Evolutionary conservation across 2,329 filamentous ascomycete genomes (phyloP).

Genomic region (Neonectria magnoliae): DNA sequence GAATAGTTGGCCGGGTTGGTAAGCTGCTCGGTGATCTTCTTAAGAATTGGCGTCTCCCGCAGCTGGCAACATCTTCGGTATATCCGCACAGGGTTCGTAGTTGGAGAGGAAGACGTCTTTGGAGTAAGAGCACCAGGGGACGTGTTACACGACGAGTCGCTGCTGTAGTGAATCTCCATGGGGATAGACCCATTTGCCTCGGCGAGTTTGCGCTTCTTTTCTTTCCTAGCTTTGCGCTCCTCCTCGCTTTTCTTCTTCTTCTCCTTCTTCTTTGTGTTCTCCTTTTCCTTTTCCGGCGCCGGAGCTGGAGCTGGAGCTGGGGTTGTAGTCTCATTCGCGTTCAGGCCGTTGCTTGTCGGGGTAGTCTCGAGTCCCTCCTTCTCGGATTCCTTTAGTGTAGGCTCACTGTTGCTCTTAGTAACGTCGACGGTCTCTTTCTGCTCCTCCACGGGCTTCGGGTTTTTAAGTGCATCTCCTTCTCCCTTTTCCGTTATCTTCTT

Average conservation of each 20-base stretch:
- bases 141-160: constrained; percentile 61
- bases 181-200: constrained; percentile 89
- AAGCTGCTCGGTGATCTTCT: constrained; percentile 91
- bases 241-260: constrained; percentile 97
- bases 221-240: constrained; percentile 90
- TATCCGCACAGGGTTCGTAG: constrained; percentile 90
- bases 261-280: constrained; percentile 79
- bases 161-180: constrained; percentile 79
- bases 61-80: constrained; percentile 95
- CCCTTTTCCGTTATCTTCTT: constrained; percentile 73
- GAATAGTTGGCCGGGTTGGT: constrained; percentile 74
- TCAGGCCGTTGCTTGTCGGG: constrained; percentile 41
- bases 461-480: constrained; percentile 79
- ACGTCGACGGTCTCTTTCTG: constrained; percentile 50
- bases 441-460: constrained; percentile 68
- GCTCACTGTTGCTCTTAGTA: constrained; percentile 55
- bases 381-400: constrained; percentile 52
- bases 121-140: constrained; percentile 31
- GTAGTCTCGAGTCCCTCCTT: constrained; percentile 46
- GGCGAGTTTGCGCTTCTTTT: constrained; percentile 84
- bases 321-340: constrained; percentile 34
- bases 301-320: background rate
- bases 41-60: constrained; percentile 89
- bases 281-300: constrained; percentile 50
- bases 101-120: constrained; percentile 64